phyloP scores from a whole-genome alignment of 2,329 filamentous ascomycete genomes.

The Trichoderma asperellum region DNA sequence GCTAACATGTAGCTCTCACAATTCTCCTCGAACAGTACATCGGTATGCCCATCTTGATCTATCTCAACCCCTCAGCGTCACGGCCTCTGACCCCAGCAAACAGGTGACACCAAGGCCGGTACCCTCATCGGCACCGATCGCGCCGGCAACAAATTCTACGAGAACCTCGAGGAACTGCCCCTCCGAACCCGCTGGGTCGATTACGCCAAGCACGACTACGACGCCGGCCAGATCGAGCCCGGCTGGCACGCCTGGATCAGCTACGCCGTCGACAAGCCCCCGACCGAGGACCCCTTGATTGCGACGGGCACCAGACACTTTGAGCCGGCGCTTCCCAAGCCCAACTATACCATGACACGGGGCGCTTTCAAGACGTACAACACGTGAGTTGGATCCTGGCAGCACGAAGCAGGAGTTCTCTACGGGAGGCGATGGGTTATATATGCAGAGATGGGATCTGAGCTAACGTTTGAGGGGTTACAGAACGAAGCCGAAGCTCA shows the following conservation, averaged over 20 bases:
- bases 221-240: slow-evolving; percentile 84
- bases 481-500: slow-evolving; percentile 59
- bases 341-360: slow-evolving; percentile 74
- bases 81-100: neutral
- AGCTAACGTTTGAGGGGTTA: slow-evolving; percentile 31
- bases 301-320: slow-evolving; percentile 70
- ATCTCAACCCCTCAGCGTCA: neutral
- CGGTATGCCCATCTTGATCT: slow-evolving; percentile 45
- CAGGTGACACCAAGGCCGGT: slow-evolving; percentile 96
- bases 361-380: slow-evolving; percentile 91
- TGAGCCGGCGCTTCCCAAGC: slow-evolving; percentile 72
- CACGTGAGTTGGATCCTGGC: slow-evolving; percentile 68
- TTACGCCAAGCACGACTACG: slow-evolving; percentile 85
- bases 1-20: slow-evolving; percentile 30
- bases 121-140: slow-evolving; percentile 81
- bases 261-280: slow-evolving; percentile 87
- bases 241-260: slow-evolving; percentile 99
- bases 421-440: neutral
- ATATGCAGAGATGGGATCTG: neutral
- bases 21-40: slow-evolving; percentile 53
- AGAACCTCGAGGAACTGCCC: slow-evolving; percentile 93
- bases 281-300: slow-evolving; percentile 73
- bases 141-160: slow-evolving; percentile 97
- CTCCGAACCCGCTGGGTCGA: slow-evolving; percentile 97
- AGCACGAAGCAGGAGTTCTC: neutral